Conservation (phyloP, 2,329 filamentous ascomycete species). For the Chrysoporthe austroafricana region DNA sequence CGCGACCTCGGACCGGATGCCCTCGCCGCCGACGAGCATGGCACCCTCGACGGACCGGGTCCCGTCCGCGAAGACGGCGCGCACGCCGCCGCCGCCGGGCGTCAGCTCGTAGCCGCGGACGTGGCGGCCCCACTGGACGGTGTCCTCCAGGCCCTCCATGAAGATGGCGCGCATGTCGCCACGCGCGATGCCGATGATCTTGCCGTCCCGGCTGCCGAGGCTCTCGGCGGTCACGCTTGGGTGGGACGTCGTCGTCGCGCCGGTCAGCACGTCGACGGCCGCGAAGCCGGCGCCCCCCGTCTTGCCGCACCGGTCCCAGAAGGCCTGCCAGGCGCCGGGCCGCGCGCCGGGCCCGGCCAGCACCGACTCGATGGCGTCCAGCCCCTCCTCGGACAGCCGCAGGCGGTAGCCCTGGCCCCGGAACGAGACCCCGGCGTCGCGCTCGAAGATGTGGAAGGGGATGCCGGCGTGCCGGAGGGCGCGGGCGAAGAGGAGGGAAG, state of each 20-base stretch:
- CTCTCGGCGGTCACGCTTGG: slow-evolving; percentile 31
- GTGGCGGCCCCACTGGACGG: slow-evolving; percentile 58
- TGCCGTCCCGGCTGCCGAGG: slow-evolving; percentile 57
- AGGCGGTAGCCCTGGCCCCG: slow-evolving; percentile 67
- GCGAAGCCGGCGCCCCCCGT: slow-evolving; percentile 60
- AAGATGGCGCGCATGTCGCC: slow-evolving; percentile 67
- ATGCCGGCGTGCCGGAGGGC: slow-evolving; percentile 46
- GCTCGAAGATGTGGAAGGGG: slow-evolving; percentile 62
- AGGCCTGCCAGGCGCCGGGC: slow-evolving; percentile 51
- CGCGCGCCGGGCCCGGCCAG: slow-evolving; percentile 41
- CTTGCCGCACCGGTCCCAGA: slow-evolving; percentile 63
- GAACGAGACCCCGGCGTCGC: slow-evolving; percentile 52
- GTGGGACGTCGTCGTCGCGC: slow-evolving; percentile 43
- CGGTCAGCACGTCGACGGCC: slow-evolving; percentile 56
- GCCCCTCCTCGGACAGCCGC: slow-evolving; percentile 58
- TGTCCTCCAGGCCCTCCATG: slow-evolving; percentile 57
- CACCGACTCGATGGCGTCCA: slow-evolving; percentile 64
- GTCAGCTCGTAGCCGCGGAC: slow-evolving; percentile 63
- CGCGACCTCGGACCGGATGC: slow-evolving; percentile 63
- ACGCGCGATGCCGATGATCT: slow-evolving; percentile 64
- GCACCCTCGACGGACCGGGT: slow-evolving; percentile 60
- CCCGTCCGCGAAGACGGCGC: slow-evolving; percentile 63
- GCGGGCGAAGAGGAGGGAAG: slow-evolving; percentile 49
- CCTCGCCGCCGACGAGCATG: slow-evolving; percentile 65
- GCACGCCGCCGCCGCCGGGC: slow-evolving; percentile 49